Evolutionary conservation across 2,329 filamentous ascomycete genomes (phyloP), one percentile per base, ranked within the genome.

Genomic region (Cryoendolithus antarcticus): DNA sequence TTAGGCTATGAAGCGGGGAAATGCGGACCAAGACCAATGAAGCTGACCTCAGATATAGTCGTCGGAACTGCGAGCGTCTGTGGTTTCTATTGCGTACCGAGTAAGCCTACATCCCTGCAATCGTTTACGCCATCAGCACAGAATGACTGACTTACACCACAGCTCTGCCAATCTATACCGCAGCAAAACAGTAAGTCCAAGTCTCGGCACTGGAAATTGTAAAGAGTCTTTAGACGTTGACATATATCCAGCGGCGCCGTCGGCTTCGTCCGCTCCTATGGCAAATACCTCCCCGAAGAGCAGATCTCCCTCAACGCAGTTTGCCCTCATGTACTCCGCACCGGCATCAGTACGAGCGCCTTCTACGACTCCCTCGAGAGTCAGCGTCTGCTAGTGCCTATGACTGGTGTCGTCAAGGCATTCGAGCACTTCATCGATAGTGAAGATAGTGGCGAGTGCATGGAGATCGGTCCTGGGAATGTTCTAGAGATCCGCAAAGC

Each of bases 291-390:
- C 19, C 54, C 56, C 2, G 49, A 54, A 10, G 61, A 65, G 41
- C 49, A 51, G 6, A 66, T 68, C 24, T 60, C 59, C 1, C 41
- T 67, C 7, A 66, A 65, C 42, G 62, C 64, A 4, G 52, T 66
- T 12, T 61, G 58, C 44, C 64, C 63, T 4, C 61, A 62, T 38
- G 59, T 64, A 8, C 55, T 64, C 8, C 51, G 58, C 6, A 66
- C 64, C 3, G 54, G 49, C 28, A 64, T 67, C 35, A 61, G 60
- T 2, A 54, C 53, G 0, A 38, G 44, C 2, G 40, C 36, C 0
- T 66, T 67, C 46, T 67, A 65, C 41, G 55, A 64, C 13, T 42
- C 40, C 9, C 38, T 63, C 30, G 60, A 62, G 29, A 44, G 45
- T 9, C 41, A 54, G 35, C 51, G 53, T 2, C 35, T 65, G 15